Evolutionary conservation across 345 rosid genomes (phyloP).

Genomic region (Pugionium cornutum): DNA sequence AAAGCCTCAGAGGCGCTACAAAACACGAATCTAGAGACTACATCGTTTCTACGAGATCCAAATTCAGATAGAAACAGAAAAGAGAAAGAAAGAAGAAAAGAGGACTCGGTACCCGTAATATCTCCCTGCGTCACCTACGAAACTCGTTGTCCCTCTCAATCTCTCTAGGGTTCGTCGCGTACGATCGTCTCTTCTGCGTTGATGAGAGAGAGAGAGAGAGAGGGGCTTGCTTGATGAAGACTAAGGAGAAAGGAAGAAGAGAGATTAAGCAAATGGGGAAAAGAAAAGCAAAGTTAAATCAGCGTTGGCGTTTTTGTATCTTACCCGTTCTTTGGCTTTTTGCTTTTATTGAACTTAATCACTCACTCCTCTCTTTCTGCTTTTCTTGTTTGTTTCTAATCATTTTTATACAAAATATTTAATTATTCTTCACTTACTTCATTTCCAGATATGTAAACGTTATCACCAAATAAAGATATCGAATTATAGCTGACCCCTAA

Average conservation of each 20-base stretch:
- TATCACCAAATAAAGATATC: constrained; percentile 2
- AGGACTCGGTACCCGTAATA: constrained; percentile 16
- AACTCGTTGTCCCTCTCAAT: constrained; percentile 34
- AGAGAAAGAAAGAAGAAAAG: background rate
- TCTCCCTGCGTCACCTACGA: constrained; percentile 15
- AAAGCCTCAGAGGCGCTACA: background rate
- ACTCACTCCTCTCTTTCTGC: constrained; percentile 22
- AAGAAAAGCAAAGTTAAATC: constrained; percentile 11
- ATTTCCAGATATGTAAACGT: constrained; percentile 27
- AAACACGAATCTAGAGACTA: constrained; percentile 4
- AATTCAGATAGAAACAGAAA: background rate
- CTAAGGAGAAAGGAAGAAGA: constrained; percentile 16
- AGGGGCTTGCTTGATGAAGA: constrained; percentile 38
- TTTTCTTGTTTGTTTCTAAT: constrained; percentile 26
- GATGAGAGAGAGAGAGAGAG: constrained; percentile 28
- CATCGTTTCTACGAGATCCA: background rate
- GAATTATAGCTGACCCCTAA: background rate
- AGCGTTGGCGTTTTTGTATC: constrained; percentile 23
- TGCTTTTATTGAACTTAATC: constrained; percentile 31
- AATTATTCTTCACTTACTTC: too few species aligned
- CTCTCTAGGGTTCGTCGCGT: constrained; percentile 29
- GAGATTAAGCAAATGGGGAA: constrained; percentile 21
- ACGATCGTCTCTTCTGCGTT: constrained; percentile 27
- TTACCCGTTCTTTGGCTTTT: constrained; percentile 19
- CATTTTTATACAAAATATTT: background rate